Conservation (phyloP, 495 filamentous ascomycete species). For the Lasiosphaeria miniovina region DNA sequence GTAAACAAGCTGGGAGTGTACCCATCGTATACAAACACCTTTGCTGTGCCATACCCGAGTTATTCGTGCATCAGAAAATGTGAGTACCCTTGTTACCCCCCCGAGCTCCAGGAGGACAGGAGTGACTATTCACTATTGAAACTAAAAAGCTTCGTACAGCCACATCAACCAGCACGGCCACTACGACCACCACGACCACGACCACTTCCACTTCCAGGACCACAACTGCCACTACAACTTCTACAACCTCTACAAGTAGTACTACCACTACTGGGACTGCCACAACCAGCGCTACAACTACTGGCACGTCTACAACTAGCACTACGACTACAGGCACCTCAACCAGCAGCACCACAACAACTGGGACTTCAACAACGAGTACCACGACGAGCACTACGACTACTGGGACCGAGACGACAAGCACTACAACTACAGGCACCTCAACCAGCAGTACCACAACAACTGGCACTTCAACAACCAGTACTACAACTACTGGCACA, state of each 20-base stretch:
- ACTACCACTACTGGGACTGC: background rate
- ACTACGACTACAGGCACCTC: background rate
- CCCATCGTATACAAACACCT: background rate
- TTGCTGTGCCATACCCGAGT: background rate
- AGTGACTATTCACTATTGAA: background rate
- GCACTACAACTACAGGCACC: background rate
- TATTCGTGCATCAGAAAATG: background rate
- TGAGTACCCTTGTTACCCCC: background rate
- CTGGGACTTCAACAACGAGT: background rate
- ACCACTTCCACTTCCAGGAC: background rate
- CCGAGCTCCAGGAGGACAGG: background rate
- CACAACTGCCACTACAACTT: background rate
- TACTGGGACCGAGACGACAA: background rate
- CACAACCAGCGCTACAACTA: background rate
- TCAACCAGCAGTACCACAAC: background rate
- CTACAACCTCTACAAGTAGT: background rate
- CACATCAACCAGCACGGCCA: background rate
- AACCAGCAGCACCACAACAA: background rate
- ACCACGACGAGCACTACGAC: background rate
- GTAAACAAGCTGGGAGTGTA: conserved; percentile 1
- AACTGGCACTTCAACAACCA: background rate
- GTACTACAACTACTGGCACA: background rate
- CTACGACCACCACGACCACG: background rate
- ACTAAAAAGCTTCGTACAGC: background rate
- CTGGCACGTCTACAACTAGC: background rate